A percentile compares a stretch with the other conserved stretches of the same genome.
phyloP scores from a whole-genome alignment of 225 moss, liverwort and hornwort species.

The Physcomitrellopsis africana region DNA sequence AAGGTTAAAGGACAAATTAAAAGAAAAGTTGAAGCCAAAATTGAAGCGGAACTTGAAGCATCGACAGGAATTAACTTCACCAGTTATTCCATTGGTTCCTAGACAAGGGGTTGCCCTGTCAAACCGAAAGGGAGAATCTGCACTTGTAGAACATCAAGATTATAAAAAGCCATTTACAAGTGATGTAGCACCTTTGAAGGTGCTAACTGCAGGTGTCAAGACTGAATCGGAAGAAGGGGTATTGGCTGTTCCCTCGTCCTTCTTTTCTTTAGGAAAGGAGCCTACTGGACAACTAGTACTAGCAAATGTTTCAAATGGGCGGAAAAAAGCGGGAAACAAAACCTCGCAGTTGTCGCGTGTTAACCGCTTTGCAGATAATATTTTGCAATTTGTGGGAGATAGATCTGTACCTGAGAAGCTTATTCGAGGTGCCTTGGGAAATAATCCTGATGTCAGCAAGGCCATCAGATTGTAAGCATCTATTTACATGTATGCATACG shows the following conservation, averaged over 20 bases:
- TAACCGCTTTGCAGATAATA: conserved; percentile 63
- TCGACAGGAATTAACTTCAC: conserved; percentile 40
- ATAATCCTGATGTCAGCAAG: conserved; percentile 94
- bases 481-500: not conserved
- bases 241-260: conserved; percentile 33
- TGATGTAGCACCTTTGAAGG: conserved; percentile 31
- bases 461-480: conserved; percentile 77
- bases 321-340: conserved; percentile 47
- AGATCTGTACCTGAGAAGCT: conserved; percentile 77
- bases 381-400: conserved; percentile 75
- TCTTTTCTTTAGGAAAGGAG: conserved; percentile 34
- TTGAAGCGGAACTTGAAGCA: conserved; percentile 53
- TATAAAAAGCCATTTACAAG: conserved; percentile 29
- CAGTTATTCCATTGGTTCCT: conserved; percentile 33
- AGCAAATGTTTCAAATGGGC: conserved; percentile 43
- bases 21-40: conserved; percentile 60
- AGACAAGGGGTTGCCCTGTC: conserved; percentile 20
- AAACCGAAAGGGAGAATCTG: conserved; percentile 28
- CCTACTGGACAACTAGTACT: conserved; percentile 36
- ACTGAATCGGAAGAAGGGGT: conserved; percentile 36
- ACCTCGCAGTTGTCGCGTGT: conserved; percentile 59
- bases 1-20: conserved; percentile 54
- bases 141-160: conserved; percentile 22
- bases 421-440: conserved; percentile 82
- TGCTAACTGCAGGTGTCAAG: conserved; percentile 42